Evolutionary conservation across 2,329 filamentous ascomycete species (phyloP), one percentile per base, ranked within the genome.

Genomic region (Penicillium sp.): DNA sequence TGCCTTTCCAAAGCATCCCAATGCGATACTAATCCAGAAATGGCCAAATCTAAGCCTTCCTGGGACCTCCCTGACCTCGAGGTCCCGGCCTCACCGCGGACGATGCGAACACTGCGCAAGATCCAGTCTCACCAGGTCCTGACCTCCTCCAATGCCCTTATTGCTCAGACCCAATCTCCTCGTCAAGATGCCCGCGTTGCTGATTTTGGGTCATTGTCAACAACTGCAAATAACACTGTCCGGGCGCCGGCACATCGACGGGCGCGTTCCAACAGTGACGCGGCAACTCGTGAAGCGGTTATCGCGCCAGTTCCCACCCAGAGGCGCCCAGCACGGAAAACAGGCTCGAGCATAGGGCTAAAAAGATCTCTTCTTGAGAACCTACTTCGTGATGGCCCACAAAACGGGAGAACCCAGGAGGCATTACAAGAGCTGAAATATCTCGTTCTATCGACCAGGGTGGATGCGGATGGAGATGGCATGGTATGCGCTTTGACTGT

Each of bases 301-400:
- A 42, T 56, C 20, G 50, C 56, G 35, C 55, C 54, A 31, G 49
- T 37, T 28, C 48, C 57, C 44, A 57, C 58, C n/a, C 63, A 64
- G 41, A 66, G 66, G 54, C 62, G 69, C 29, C 60, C 69, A 18
- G 65, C 66, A 39, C 67, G 72, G 70, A 68, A 78, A 73, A 66
- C 76, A 59, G 57, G 73, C 59, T 59, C 68, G 66, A 60, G 77
- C 52, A 59, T 74, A 52, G 65, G 70, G 18, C 41, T 73, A 23
- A 75, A 78, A 69, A 63, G 76, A 66, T 71, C 77, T 66, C 61
- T 76, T 20, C 71, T 96, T 25, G 89, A 95, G 65, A 78, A 82
- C 55, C 78, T 95, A 40, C 77, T 96, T 41, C 83, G 88, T 58
- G 89, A 92, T 54, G 91, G 90, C 0, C 89, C 90, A 1, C 81